Evolutionary conservation across 2,329 filamentous ascomycete genomes (phyloP).

Genomic region (Ophiostoma australiae): DNA sequence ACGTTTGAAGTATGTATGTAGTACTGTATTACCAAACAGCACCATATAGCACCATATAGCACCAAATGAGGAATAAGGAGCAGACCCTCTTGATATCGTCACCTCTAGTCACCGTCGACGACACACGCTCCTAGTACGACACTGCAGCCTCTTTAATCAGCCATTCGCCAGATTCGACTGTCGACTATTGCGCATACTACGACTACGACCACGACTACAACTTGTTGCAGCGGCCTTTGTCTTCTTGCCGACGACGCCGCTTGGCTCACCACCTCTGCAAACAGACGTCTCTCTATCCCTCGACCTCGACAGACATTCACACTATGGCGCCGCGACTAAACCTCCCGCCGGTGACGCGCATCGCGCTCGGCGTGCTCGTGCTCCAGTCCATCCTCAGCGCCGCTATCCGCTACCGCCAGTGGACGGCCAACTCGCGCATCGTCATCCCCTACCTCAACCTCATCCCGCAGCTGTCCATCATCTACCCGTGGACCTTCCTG

Average conservation of each 20-base stretch:
- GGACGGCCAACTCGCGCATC: slow-evolving; percentile 57
- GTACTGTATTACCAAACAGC: not conserved
- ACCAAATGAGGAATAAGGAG: not conserved
- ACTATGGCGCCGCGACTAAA: slow-evolving; percentile 78
- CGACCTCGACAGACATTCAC: not conserved
- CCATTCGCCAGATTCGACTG: not conserved
- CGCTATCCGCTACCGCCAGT: slow-evolving; percentile 67
- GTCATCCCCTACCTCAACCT: slow-evolving; percentile 83
- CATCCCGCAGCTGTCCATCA: slow-evolving; percentile 73
- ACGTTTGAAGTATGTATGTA: not conserved
- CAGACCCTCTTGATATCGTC: not conserved
- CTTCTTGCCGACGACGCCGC: not conserved
- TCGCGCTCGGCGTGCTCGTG: slow-evolving; percentile 68
- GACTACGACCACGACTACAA: not conserved
- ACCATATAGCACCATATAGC: not conserved
- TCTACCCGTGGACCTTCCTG: slow-evolving; percentile 90
- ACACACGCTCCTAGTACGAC: not conserved
- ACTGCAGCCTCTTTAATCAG: not conserved
- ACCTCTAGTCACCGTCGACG: not conserved
- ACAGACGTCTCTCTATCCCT: not conserved
- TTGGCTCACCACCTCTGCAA: not conserved
- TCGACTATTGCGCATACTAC: not conserved
- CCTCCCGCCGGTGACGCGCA: slow-evolving; percentile 84
- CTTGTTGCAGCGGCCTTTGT: not conserved
- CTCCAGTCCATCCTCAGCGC: slow-evolving; percentile 78